phyloP scores from a whole-genome alignment of 345 rosid species.

The Populus simonii region DNA sequence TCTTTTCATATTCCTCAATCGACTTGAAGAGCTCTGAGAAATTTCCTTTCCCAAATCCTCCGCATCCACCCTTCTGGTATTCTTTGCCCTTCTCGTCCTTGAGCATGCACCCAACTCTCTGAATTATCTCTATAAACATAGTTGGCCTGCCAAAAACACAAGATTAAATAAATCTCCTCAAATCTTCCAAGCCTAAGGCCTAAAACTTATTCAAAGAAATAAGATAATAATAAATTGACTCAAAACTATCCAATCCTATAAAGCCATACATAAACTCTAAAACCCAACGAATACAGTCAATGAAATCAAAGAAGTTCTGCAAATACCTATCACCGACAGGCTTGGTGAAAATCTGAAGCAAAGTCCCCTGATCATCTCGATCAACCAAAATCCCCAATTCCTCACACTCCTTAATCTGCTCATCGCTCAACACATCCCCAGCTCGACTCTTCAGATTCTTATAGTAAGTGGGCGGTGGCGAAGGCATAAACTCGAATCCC shows the following conservation, averaged over 20 bases:
- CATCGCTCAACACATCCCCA: constrained; percentile 69
- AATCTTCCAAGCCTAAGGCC: background rate
- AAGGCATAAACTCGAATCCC: constrained; percentile 92
- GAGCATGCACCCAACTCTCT: constrained; percentile 78
- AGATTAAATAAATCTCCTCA: background rate
- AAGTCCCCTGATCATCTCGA: constrained; percentile 90
- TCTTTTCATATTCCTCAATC: constrained; percentile 88
- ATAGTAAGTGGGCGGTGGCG: constrained; percentile 86
- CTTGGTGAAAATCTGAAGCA: constrained; percentile 95
- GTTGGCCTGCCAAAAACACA: constrained; percentile 59
- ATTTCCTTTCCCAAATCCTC: constrained; percentile 95
- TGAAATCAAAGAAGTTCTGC: background rate
- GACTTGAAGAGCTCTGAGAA: constrained; percentile 92
- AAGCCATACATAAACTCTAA: background rate
- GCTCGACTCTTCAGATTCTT: constrained; percentile 66
- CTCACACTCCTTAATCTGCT: constrained; percentile 83
- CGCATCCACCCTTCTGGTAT: constrained; percentile 90
- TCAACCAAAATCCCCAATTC: constrained; percentile 90
- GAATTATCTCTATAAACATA: constrained; percentile 91
- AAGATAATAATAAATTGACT: background rate
- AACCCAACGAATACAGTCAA: background rate
- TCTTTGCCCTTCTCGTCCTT: constrained; percentile 63
- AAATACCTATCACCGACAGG: constrained; percentile 85
- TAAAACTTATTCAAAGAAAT: background rate
- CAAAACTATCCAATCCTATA: background rate